Percentiles rank a stretch among this genome's conserved stretches.
phyloP scores from a whole-genome alignment of 345 rosid species.

The Clarkia xantiana region DNA sequence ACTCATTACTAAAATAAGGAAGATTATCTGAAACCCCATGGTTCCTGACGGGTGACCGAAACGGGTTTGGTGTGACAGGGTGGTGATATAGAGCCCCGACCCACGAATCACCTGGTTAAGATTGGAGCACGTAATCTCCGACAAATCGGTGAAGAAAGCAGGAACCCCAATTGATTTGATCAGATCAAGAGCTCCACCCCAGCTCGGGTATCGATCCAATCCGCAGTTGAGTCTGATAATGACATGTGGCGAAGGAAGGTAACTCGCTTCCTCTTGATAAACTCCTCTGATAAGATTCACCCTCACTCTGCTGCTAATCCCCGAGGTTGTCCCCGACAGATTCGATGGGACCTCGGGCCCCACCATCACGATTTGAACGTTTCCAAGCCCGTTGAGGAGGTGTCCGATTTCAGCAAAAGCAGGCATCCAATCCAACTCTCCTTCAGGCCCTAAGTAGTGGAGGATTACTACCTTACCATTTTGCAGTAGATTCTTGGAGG shows the following conservation, averaged over 20 bases:
- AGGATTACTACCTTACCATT: slow-evolving; percentile 30
- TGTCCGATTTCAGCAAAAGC: slow-evolving; percentile 30
- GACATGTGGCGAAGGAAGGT: slow-evolving; percentile 34
- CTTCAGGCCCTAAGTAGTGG: slow-evolving; percentile 33
- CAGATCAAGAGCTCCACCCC: slow-evolving; percentile 33
- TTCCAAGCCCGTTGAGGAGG: slow-evolving; percentile 27
- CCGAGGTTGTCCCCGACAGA: slow-evolving; percentile 30
- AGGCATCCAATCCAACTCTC: slow-evolving; percentile 33
- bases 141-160: slow-evolving; percentile 34
- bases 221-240: slow-evolving; percentile 36
- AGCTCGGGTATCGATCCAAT: slow-evolving; percentile 22
- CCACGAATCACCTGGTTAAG: slow-evolving; percentile 29
- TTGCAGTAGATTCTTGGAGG: slow-evolving; percentile 31
- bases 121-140: slow-evolving; percentile 35
- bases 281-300: slow-evolving; percentile 31
- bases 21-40: slow-evolving; percentile 19
- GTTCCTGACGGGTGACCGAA: slow-evolving; percentile 22
- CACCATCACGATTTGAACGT: slow-evolving; percentile 29
- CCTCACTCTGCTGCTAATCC: slow-evolving; percentile 28
- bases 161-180: slow-evolving; percentile 24
- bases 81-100: slow-evolving; percentile 32
- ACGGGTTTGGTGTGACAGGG: slow-evolving; percentile 25
- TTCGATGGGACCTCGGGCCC: slow-evolving; percentile 32
- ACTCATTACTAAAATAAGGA: slow-evolving; percentile 30
- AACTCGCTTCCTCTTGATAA: slow-evolving; percentile 41